phyloP scores from a whole-genome alignment of 768 basidiomycete genomes.

The Chiua virens region DNA sequence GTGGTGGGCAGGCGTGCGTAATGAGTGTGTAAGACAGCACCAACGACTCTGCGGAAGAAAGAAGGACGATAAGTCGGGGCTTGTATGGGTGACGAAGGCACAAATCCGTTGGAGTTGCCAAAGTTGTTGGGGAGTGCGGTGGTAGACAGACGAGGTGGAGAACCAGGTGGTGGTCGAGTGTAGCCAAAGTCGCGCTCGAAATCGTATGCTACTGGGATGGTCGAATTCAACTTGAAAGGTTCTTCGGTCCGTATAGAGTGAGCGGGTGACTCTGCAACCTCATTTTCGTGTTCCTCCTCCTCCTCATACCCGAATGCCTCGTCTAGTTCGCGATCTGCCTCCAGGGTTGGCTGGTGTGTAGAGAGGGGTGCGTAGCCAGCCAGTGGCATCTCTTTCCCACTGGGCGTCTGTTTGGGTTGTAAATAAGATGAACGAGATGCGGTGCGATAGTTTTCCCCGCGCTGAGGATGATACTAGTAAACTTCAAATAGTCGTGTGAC shows the following conservation, averaged over 20 bases:
- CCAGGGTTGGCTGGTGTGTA: slow-evolving; percentile 44
- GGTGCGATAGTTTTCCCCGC: not conserved
- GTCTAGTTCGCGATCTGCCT: slow-evolving; percentile 63
- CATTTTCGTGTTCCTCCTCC: slow-evolving; percentile 32
- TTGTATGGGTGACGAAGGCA: slow-evolving; percentile 51
- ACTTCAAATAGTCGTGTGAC: too few species aligned
- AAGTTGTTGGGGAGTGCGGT: slow-evolving; percentile 62
- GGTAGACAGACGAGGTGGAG: slow-evolving; percentile 62
- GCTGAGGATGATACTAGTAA: too few species aligned
- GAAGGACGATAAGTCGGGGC: slow-evolving; percentile 40
- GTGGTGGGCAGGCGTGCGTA: slow-evolving; percentile 54
- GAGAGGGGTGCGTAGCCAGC: slow-evolving; percentile 54
- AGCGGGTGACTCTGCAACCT: slow-evolving; percentile 39
- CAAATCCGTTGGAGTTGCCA: slow-evolving; percentile 70
- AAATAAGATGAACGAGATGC: not conserved
- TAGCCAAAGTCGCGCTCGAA: slow-evolving; percentile 80
- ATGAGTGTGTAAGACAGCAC: slow-evolving; percentile 61
- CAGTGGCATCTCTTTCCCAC: slow-evolving; percentile 39
- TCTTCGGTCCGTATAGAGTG: slow-evolving; percentile 21
- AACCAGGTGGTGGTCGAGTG: slow-evolving; percentile 71
- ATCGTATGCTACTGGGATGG: slow-evolving; percentile 51
- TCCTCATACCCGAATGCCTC: slow-evolving; percentile 72
- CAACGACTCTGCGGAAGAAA: slow-evolving; percentile 58
- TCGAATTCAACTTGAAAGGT: slow-evolving; percentile 6
- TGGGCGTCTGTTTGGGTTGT: not conserved